These are phyloP conservation scores for Celoporthe dispersa DNA, from an alignment of 2,329 filamentous ascomycete genomes.

Conservation along the genomic window DNA sequence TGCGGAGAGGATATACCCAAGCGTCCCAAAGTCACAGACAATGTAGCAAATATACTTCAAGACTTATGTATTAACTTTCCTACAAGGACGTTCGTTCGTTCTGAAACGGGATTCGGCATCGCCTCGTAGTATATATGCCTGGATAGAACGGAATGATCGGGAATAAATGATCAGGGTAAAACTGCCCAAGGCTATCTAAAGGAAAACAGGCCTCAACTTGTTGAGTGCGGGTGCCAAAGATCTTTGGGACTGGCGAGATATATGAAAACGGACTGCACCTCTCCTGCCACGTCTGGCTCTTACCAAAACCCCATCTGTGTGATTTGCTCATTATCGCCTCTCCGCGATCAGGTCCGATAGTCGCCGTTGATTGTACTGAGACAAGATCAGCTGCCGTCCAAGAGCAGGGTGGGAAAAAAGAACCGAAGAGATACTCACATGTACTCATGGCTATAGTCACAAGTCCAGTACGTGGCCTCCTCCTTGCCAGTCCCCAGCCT, in stretches of 20 bases:
- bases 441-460: constrained; percentile 85
- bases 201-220: not conserved
- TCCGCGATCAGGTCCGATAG: constrained; percentile 59
- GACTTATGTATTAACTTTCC: not conserved
- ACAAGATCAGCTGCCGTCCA: constrained; percentile 32
- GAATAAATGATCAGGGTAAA: not conserved
- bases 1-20: constrained; percentile 9
- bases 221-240: not conserved
- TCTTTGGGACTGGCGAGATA: not conserved
- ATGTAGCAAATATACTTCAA: constrained; percentile 1
- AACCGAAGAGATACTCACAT: constrained; percentile 44
- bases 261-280: not conserved
- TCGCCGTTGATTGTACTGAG: constrained; percentile 63
- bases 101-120: not conserved
- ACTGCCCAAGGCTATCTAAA: not conserved
- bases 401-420: too few relatives aligned
- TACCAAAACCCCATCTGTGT: not conserved
- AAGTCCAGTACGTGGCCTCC: constrained; percentile 80
- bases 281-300: not conserved
- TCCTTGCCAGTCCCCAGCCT: constrained; percentile 70
- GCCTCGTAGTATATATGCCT: not conserved
- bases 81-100: not conserved
- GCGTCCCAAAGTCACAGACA: not conserved
- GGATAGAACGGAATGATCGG: not conserved
- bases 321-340: not conserved